These are phyloP conservation scores for Tulasnella calospora DNA, from an alignment of 768 basidiomycete species.

Conservation along the genomic window DNA sequence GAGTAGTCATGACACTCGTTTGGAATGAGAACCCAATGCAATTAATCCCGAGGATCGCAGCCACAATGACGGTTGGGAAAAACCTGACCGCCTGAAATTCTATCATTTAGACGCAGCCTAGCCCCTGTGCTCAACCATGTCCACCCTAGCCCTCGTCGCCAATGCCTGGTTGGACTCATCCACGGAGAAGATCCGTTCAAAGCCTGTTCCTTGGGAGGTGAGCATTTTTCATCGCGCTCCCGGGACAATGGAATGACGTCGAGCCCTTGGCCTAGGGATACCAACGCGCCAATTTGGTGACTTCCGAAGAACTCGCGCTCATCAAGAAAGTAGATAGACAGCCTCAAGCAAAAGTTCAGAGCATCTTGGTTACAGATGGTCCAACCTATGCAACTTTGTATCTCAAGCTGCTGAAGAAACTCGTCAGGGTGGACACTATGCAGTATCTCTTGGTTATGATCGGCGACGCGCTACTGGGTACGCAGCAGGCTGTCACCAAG, in stretches of 20 bases:
- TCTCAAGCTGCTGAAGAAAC: conserved; percentile 80
- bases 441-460: conserved; percentile 82
- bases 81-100: conserved; percentile 5
- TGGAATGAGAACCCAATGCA: background rate
- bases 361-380: conserved; percentile 76
- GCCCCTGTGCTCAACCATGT: conserved; percentile 20
- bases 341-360: conserved; percentile 64
- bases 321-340: conserved; percentile 90
- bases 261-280: conserved; percentile 59
- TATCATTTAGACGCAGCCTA: background rate
- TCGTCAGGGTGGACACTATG: conserved; percentile 80
- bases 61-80: background rate
- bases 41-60: background rate
- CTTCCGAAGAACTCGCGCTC: conserved; percentile 75
- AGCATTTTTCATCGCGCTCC: background rate
- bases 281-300: conserved; percentile 87
- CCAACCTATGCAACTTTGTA: conserved; percentile 81
- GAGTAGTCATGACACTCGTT: background rate
- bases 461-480: conserved; percentile 80
- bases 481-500: conserved; percentile 31
- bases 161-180: conserved; percentile 82
- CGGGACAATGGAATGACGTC: background rate
- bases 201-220: conserved; percentile 97
- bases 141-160: conserved; percentile 63
- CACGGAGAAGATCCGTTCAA: conserved; percentile 80